Percentiles rank a stretch among this genome's conserved stretches.
phyloP scores from a whole-genome alignment of 1,284 basidiomycete genomes.

The Trametes hirsuta region DNA sequence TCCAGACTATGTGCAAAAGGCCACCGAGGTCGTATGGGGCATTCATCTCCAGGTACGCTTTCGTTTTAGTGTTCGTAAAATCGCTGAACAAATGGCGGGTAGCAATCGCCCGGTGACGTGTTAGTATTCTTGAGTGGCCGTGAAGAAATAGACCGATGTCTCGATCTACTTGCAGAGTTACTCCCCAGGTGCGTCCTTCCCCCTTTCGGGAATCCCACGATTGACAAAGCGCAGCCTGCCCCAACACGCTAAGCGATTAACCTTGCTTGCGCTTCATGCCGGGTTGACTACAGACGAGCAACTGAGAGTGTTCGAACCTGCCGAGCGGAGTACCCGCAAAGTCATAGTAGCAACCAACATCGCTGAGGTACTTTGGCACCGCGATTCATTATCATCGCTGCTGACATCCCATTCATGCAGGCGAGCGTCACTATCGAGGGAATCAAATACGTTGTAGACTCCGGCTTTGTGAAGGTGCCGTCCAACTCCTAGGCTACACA shows the following conservation, averaged over 20 bases:
- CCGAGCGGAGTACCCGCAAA: conserved; percentile 80
- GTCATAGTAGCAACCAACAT: conserved; percentile 95
- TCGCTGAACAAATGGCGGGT: conserved; percentile 6
- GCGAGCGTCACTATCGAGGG: conserved; percentile 97
- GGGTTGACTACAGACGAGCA: conserved; percentile 89
- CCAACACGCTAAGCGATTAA: conserved; percentile 57
- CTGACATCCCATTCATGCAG: conserved; percentile 38
- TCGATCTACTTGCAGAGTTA: conserved; percentile 83
- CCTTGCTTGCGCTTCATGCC: conserved; percentile 84
- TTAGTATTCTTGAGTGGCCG: conserved; percentile 95
- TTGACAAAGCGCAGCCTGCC: conserved; percentile 58
- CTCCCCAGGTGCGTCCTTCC: conserved; percentile 63
- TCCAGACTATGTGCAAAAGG: conserved; percentile 82
- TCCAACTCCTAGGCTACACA: background rate
- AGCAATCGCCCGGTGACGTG: conserved; percentile 85
- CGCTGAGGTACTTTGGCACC: conserved; percentile 69
- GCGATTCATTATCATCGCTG: background rate
- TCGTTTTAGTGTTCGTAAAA: background rate
- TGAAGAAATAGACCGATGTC: conserved; percentile 91
- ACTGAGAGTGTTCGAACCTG: conserved; percentile 78
- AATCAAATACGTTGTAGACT: conserved; percentile 94
- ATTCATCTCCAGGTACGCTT: conserved; percentile 79
- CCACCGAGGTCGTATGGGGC: conserved; percentile 85
- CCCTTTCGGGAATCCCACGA: background rate
- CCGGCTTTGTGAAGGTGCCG: conserved; percentile 90